A percentile compares a stretch with the other conserved stretches of the same genome.
Evolutionary conservation across 208 protist species (phyloP).

Genomic region (Acanthamoeba royreba): DNA sequence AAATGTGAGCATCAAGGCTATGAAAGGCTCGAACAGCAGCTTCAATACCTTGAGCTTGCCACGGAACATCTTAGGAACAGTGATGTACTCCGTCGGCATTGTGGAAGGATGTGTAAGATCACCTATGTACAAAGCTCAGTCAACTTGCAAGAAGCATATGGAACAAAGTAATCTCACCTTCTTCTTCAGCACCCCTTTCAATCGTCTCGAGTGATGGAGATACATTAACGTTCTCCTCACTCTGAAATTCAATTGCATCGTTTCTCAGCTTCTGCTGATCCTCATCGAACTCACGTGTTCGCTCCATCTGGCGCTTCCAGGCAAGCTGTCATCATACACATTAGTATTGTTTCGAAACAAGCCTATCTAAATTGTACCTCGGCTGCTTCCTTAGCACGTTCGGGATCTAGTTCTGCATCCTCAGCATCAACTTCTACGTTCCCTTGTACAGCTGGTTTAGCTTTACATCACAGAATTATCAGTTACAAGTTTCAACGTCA

Average conservation of each 20-base stretch:
- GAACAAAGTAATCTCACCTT: not conserved
- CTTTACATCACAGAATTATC: not conserved
- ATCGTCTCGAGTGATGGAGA: not conserved
- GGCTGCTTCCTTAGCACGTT: conserved; percentile 43
- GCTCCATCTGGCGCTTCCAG: conserved; percentile 43
- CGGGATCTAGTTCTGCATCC: conserved; percentile 36
- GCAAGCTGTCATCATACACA: conserved; percentile 5
- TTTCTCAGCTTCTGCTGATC: conserved; percentile 43
- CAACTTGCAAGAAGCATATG: not conserved
- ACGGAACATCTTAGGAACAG: not conserved
- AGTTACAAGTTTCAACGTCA: not conserved
- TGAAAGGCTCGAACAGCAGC: not conserved
- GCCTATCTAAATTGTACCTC: not conserved
- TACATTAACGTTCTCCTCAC: not conserved
- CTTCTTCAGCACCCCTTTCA: not conserved
- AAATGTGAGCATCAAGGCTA: not conserved
- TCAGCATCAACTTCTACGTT: not conserved
- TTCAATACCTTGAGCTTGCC: not conserved
- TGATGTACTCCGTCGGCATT: not conserved
- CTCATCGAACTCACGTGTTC: conserved; percentile 58
- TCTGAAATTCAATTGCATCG: not conserved
- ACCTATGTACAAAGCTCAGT: not conserved
- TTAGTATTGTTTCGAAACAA: not conserved
- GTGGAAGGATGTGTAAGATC: not conserved
- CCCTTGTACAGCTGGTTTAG: not conserved